Percentiles rank a stretch among this genome's conserved stretches.
These are phyloP conservation scores for Acer saccharum DNA, from an alignment of 345 rosid species.

Conservation along the genomic window DNA sequence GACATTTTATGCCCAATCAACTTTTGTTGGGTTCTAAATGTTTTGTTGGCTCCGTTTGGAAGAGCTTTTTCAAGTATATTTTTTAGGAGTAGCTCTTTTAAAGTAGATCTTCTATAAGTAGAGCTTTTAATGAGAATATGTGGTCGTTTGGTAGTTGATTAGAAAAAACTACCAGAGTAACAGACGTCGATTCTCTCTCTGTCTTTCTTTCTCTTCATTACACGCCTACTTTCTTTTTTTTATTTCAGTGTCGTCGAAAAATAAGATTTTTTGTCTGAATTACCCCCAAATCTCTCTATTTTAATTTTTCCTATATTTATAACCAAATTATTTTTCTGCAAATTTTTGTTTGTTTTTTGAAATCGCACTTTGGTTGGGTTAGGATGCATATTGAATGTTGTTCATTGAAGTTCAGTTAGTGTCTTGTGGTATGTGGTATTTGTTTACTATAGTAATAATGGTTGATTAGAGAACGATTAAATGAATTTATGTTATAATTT, in stretches of 20 bases:
- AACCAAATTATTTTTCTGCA: not conserved
- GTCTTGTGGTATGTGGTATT: constrained; percentile 11
- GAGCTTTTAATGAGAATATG: no score
- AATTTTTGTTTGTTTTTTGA: not conserved
- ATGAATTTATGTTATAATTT: not conserved
- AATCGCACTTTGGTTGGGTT: not conserved
- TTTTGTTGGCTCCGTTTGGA: no score
- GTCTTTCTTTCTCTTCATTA: constrained; percentile 10
- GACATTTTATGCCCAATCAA: no score
- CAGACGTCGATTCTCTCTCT: constrained; percentile 12
- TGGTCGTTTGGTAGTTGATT: no score
- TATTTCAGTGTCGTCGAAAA: not conserved
- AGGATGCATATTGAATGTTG: not conserved
- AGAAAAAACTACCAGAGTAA: no score
- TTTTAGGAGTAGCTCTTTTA: no score
- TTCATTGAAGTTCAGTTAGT: not conserved
- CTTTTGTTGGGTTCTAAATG: no score
- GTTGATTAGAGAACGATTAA: not conserved
- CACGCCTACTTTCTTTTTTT: constrained; percentile 12
- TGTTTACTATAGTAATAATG: not conserved
- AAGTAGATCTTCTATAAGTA: no score
- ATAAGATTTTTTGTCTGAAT: not conserved
- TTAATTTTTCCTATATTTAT: not conserved
- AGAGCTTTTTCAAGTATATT: no score
- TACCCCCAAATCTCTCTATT: not conserved